These are phyloP conservation scores for Yamadazyma jaroonii DNA, from an alignment of 1,139 yeast species.

Conservation along the genomic window DNA sequence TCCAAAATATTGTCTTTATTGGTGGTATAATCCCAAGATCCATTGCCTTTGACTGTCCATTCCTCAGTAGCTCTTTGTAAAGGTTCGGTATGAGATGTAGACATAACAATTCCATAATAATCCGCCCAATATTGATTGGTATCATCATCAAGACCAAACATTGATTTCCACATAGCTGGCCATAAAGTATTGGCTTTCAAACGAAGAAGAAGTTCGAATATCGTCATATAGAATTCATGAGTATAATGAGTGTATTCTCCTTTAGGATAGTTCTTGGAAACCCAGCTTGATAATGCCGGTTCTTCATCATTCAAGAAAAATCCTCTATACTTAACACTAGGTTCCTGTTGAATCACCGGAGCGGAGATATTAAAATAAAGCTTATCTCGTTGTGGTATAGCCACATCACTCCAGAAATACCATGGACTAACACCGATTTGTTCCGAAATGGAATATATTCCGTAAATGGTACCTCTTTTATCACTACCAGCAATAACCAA, in stretches of 20 bases:
- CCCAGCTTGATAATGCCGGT: slow-evolving; percentile 17
- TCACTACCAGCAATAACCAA: slow-evolving; percentile 16
- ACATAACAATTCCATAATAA: slow-evolving; percentile 19
- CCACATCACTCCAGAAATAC: slow-evolving; percentile 17
- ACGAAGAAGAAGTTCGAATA: slow-evolving; percentile 16
- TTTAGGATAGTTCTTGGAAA: slow-evolving; percentile 11
- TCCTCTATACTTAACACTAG: slow-evolving; percentile 17
- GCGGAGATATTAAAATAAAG: slow-evolving; percentile 10
- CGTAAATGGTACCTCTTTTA: slow-evolving; percentile 16
- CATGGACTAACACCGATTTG: slow-evolving; percentile 18
- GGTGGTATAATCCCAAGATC: slow-evolving; percentile 17
- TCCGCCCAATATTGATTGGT: slow-evolving; percentile 18
- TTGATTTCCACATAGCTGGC: slow-evolving; percentile 19
- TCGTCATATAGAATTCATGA: slow-evolving; percentile 15
- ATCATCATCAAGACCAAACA: slow-evolving; percentile 18
- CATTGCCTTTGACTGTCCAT: slow-evolving; percentile 15
- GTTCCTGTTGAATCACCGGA: slow-evolving; percentile 13
- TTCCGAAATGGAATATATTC: slow-evolving; percentile 15
- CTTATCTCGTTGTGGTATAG: slow-evolving; percentile 9
- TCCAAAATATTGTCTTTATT: slow-evolving; percentile 15
- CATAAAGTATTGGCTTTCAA: slow-evolving; percentile 16
- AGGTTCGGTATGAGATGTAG: slow-evolving; percentile 19
- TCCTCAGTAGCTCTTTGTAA: slow-evolving; percentile 17
- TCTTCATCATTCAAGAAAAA: slow-evolving; percentile 17
- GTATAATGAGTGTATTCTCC: slow-evolving; percentile 14